phyloP scores from a whole-genome alignment of 1,284 basidiomycete species.

The Tilletia caries region DNA sequence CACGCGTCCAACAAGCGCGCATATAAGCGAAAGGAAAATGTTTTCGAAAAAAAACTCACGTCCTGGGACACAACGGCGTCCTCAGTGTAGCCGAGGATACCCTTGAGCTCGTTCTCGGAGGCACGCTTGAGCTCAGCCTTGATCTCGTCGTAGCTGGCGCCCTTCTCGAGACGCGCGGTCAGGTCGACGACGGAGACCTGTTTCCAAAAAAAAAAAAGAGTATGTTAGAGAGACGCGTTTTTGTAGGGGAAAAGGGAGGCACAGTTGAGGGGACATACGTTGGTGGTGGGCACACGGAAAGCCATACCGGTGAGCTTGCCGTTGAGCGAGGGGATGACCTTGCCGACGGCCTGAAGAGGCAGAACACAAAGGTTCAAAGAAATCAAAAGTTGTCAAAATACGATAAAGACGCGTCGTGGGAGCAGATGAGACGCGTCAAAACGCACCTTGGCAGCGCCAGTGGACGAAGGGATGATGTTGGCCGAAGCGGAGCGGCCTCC shows the following conservation, averaged over 20 bases:
- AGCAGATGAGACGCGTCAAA: neutral
- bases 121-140: constrained; percentile 82
- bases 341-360: constrained; percentile 71
- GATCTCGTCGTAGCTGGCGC: constrained; percentile 78
- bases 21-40: no score
- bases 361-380: neutral
- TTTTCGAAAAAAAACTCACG: constrained; percentile 28
- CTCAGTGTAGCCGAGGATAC: constrained; percentile 91
- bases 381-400: no score
- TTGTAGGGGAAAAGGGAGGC: neutral
- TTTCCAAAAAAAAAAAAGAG: neutral
- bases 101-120: constrained; percentile 67
- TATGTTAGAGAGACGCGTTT: neutral
- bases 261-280: constrained; percentile 61
- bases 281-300: constrained; percentile 95
- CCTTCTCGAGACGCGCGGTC: constrained; percentile 86
- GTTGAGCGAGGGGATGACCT: constrained; percentile 95
- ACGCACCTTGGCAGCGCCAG: constrained; percentile 83
- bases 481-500: constrained; percentile 93
- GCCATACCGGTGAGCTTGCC: constrained; percentile 91
- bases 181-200: constrained; percentile 77
- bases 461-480: constrained; percentile 99
- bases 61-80: constrained; percentile 78
- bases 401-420: no score
- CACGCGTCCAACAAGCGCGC: no score